Evolutionary conservation across 169 alveolate genomes (phyloP), one percentile per base, ranked within the genome.

Genomic region (Plasmodium adleri): DNA sequence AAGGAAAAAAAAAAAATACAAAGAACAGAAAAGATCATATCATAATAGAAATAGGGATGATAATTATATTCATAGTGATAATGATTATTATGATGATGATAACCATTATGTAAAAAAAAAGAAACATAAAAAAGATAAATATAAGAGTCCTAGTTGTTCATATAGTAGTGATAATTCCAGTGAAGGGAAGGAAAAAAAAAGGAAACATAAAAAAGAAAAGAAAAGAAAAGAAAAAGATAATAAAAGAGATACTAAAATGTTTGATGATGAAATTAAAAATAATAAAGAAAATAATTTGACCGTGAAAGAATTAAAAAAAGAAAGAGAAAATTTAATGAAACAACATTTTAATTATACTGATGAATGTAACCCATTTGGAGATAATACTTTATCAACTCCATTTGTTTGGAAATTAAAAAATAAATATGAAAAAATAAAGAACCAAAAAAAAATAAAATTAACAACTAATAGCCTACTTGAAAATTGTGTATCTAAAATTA

Each of bases 301-400:
- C 3, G 88, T 75, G 22, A 75, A 63, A 56, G 88, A 83, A 24
- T 49, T 83, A 3, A 83, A 72, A 32, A 58, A 52, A 39, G 74
- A 76, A 76, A 85, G 94, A 32, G 88, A 72, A 39, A 60, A 88
- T 15, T 70, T 91, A 62, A 58, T 91, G 75, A 72, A 88, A 47
- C 20, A 26, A 12, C 93, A 91, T 49, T 91, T 95, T 47, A 95
- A 96, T 47, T 95, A 95, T 75, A 95, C 96, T 26, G 94, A 94
- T 71, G 96, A 95, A 49, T 90, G 92, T 49, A 95, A 95, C 67
- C 97, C 97, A 12, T 95, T 94, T 88, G 96, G 96, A 24, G 97
- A 95, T 63, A 72, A 83, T 43, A 74, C 90, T 5, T 90, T 95
- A 50, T 88, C 94, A 22, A 88, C 93, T 12, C 92, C 95, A 43